Evolutionary conservation across 176 grass and related monocot species (phyloP).

Genomic region (sorghum (Sorghum bicolor)): Sorghum_bicolor_NCBIv3 NC_012870.2:20368001-20368500

Average conservation of each 20-base stretch:
- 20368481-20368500: slow-evolving; percentile 52
- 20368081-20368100: no score
- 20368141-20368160: no score
- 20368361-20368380: slow-evolving; percentile 38
- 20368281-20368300: not conserved
- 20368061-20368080: no score
- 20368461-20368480: slow-evolving; percentile 45
- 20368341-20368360: slow-evolving; percentile 27
- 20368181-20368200: no score
- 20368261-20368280: not conserved
- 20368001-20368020: no score
- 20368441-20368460: slow-evolving; percentile 41
- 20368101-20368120: no score
- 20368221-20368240: not conserved
- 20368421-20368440: slow-evolving; percentile 31
- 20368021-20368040: no score
- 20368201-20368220: no score
- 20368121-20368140: no score
- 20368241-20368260: not conserved
- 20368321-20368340: slow-evolving; percentile 43
- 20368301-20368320: slow-evolving; percentile 27
- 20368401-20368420: not conserved
- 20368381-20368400: slow-evolving; percentile 41
- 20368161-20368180: no score
- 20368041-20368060: no score